Percentiles rank a stretch among this genome's conserved stretches.
These are phyloP conservation scores for Phyllosticta citriasiana DNA, from an alignment of 2,329 filamentous ascomycete species.

Conservation along the genomic window DNA sequence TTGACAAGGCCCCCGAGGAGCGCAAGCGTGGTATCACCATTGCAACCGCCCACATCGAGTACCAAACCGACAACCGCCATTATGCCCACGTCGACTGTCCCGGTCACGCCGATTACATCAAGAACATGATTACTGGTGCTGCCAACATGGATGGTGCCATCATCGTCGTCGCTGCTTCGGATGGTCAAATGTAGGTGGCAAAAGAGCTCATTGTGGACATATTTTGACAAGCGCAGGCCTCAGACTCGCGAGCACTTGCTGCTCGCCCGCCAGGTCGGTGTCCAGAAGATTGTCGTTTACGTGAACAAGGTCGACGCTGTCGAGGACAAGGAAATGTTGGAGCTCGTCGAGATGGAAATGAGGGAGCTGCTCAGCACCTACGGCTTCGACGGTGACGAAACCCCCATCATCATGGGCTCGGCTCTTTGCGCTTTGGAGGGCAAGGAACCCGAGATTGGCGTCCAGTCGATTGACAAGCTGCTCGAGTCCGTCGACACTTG, in stretches of 20 bases:
- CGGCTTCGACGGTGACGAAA: conserved; percentile 96
- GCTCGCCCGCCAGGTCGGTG: conserved; percentile 94
- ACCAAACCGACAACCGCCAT: conserved; percentile 85
- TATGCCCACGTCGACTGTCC: conserved; percentile 99
- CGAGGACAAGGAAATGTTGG: conserved; percentile 98
- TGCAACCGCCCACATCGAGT: conserved; percentile 96
- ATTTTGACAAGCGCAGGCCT: conserved; percentile 43
- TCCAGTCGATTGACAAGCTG: conserved; percentile 81
- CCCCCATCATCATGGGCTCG: conserved; percentile 93
- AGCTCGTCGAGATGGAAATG: conserved; percentile 99
- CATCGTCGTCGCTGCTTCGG: conserved; percentile 95
- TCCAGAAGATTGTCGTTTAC: conserved; percentile 96
- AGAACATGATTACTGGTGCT: conserved; percentile 99
- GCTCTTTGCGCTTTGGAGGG: conserved; percentile 88
- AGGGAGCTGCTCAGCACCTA: conserved; percentile 87
- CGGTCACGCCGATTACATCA: conserved; percentile 99
- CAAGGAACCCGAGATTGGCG: conserved; percentile 78
- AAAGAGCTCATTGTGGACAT: background rate
- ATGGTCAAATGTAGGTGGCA: conserved; percentile 75
- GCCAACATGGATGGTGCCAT: conserved; percentile 99
- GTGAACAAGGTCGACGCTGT: conserved; percentile 99
- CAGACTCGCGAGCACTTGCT: conserved; percentile 98
- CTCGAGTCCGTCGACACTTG: conserved; percentile 82
- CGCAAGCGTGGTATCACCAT: conserved; percentile 99
- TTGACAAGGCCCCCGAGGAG: conserved; percentile 98